phyloP scores from a whole-genome alignment of 768 basidiomycete genomes.

The Lactarius indigo region DNA sequence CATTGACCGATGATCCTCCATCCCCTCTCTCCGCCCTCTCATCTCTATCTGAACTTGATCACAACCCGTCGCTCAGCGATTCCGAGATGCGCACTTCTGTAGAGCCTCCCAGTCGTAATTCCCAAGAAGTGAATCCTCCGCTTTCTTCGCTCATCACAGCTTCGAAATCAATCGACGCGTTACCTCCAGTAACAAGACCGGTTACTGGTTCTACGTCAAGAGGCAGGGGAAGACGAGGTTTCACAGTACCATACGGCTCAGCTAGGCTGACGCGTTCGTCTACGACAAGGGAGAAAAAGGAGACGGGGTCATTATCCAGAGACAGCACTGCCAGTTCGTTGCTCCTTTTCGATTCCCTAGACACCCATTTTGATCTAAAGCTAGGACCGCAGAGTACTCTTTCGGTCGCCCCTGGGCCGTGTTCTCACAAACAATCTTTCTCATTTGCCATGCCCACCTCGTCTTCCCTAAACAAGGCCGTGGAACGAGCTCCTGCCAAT shows the following conservation, averaged over 20 bases:
- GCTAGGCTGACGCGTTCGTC: slow-evolving; percentile 20
- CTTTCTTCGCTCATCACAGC: background rate
- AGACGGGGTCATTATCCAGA: background rate
- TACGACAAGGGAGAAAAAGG: slow-evolving; percentile 14
- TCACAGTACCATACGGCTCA: background rate
- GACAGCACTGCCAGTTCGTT: slow-evolving; percentile 10
- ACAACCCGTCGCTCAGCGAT: background rate
- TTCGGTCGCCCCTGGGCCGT: background rate
- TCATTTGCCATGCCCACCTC: slow-evolving; percentile 26
- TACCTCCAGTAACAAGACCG: slow-evolving; percentile 1
- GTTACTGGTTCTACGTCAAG: background rate
- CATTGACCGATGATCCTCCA: slow-evolving; percentile 7
- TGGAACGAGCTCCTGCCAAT: slow-evolving; percentile 7
- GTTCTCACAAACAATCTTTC: slow-evolving; percentile 19
- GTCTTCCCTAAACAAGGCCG: slow-evolving; percentile 22
- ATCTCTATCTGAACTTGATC: slow-evolving; percentile 15
- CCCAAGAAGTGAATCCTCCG: background rate
- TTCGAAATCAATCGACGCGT: background rate
- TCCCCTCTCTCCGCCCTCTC: slow-evolving; percentile 20
- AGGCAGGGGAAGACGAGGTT: slow-evolving; percentile 2
- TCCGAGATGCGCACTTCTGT: background rate
- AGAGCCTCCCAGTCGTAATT: background rate
- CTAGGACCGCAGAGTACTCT: background rate
- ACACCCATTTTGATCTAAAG: slow-evolving; percentile 3
- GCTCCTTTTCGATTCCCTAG: background rate